A percentile compares a stretch with the other conserved stretches of the same genome.
These are phyloP conservation scores for Phytophthora ramorum DNA, from an alignment of 352 stramenopile species.

Conservation along the genomic window DNA sequence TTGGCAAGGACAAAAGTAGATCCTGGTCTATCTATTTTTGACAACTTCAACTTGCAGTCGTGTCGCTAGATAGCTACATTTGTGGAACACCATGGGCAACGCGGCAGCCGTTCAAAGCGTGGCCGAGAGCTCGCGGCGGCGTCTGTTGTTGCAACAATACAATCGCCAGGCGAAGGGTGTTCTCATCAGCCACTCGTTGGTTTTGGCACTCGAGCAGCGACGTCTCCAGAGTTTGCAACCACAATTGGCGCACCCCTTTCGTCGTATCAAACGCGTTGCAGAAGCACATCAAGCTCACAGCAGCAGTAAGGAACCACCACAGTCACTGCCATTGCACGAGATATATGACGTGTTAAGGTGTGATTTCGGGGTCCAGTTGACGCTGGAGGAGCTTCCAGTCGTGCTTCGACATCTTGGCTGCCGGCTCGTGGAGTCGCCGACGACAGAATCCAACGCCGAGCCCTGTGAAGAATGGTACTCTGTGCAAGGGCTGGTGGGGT, in stretches of 20 bases:
- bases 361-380: slow-evolving; percentile 39
- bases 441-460: not conserved
- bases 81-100: slow-evolving; percentile 42
- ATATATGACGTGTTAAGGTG: slow-evolving; percentile 41
- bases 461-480: slow-evolving; percentile 28
- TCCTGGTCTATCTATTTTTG: slow-evolving; percentile 7
- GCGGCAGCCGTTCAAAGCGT: slow-evolving; percentile 41
- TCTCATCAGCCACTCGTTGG: slow-evolving; percentile 35
- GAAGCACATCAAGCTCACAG: not conserved
- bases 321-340: slow-evolving; percentile 30
- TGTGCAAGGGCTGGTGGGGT: slow-evolving; percentile 33
- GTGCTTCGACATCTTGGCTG: slow-evolving; percentile 41
- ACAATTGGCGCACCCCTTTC: not conserved
- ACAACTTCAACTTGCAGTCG: slow-evolving; percentile 20
- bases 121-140: slow-evolving; percentile 41
- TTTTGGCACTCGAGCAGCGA: slow-evolving; percentile 36
- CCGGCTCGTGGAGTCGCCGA: slow-evolving; percentile 20
- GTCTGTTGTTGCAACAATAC: slow-evolving; percentile 46
- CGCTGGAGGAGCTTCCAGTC: slow-evolving; percentile 35
- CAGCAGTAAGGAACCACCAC: not conserved
- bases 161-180: slow-evolving; percentile 31
- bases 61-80: slow-evolving; percentile 19
- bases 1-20: not conserved
- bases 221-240: slow-evolving; percentile 20
- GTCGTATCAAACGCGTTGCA: slow-evolving; percentile 1